These are phyloP conservation scores for Solanum bulbocastanum DNA, from an alignment of 257 asterid species.

Conservation along the genomic window DNA sequence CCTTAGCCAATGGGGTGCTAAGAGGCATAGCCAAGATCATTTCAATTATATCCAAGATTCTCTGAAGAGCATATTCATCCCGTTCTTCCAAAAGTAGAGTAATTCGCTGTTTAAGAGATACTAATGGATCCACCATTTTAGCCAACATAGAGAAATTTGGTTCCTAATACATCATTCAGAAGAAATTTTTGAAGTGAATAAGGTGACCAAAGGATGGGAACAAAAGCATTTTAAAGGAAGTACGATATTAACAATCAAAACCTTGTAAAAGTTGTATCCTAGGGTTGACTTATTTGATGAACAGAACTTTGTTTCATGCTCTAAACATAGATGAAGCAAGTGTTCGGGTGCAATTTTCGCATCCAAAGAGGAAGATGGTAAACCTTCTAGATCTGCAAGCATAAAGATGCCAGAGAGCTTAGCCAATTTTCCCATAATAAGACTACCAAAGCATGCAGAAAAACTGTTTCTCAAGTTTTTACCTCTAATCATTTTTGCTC, in stretches of 20 bases:
- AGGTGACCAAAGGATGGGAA: not conserved
- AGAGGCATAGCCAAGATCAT: conserved; percentile 79
- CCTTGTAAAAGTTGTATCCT: conserved; percentile 78
- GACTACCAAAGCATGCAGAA: not conserved
- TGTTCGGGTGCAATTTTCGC: conserved; percentile 81
- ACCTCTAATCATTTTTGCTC: conserved; percentile 53
- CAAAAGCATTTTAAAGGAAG: not conserved
- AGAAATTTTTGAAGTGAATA: not conserved
- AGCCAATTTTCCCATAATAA: not conserved
- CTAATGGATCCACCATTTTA: conserved; percentile 71
- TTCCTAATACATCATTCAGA: conserved; percentile 25
- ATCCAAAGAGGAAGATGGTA: conserved; percentile 50
- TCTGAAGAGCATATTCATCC: conserved; percentile 63
- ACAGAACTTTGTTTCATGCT: conserved; percentile 50
- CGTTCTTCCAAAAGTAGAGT: conserved; percentile 42
- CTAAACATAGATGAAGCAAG: conserved; percentile 69
- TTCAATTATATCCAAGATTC: conserved; percentile 55
- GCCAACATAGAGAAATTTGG: conserved; percentile 59
- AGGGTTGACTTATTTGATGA: conserved; percentile 26
- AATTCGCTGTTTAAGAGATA: conserved; percentile 43
- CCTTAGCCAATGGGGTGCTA: conserved; percentile 82
- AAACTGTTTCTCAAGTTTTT: not conserved
- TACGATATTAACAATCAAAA: not conserved
- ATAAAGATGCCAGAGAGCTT: not conserved
- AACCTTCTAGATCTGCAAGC: conserved; percentile 50